phyloP scores from a whole-genome alignment of 1,284 basidiomycete species.

The Mycosarcoma mackinlayi region DNA sequence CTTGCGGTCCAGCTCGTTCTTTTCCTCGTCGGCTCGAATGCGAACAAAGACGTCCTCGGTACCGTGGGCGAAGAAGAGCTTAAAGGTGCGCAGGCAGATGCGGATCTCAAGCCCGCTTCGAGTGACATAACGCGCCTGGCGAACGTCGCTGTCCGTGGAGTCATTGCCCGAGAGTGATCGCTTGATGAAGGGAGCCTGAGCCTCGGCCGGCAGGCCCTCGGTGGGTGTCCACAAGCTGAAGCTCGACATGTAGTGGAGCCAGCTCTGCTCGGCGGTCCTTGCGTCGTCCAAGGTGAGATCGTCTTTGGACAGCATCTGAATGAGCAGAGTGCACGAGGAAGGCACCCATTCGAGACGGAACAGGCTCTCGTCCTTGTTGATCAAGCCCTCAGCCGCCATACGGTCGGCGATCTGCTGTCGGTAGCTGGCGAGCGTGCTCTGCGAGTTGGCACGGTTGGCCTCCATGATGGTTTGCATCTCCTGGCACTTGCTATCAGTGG shows the following conservation, averaged over 20 bases:
- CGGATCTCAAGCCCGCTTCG: constrained; percentile 73
- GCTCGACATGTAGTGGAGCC: constrained; percentile 89
- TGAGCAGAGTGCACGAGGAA: constrained; percentile 77
- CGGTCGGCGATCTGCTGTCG: constrained; percentile 87
- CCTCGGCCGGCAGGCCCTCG: constrained; percentile 61
- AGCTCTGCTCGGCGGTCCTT: constrained; percentile 81
- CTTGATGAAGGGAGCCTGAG: constrained; percentile 62
- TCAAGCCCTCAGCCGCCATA: constrained; percentile 81
- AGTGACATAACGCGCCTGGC: constrained; percentile 53
- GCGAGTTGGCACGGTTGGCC: constrained; percentile 60
- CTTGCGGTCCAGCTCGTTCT: constrained; percentile 30
- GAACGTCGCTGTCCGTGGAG: constrained; percentile 36
- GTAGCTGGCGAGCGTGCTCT: constrained; percentile 71
- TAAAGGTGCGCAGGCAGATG: constrained; percentile 70
- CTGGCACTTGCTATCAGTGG: constrained; percentile 83
- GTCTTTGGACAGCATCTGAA: constrained; percentile 89
- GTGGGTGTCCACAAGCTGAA: constrained; percentile 73
- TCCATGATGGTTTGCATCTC: constrained; percentile 84
- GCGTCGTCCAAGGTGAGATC: constrained; percentile 87
- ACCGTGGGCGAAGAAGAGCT: constrained; percentile 69
- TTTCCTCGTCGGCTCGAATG: constrained; percentile 40
- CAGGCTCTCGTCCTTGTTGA: constrained; percentile 89
- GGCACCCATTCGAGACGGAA: constrained; percentile 88
- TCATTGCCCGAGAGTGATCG: constrained; percentile 43
- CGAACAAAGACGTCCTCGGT: constrained; percentile 69